Evolutionary conservation across 2,329 filamentous ascomycete species (phyloP), one percentile per base, ranked within the genome.

Genomic region (Microsporum ferrugineum): DNA sequence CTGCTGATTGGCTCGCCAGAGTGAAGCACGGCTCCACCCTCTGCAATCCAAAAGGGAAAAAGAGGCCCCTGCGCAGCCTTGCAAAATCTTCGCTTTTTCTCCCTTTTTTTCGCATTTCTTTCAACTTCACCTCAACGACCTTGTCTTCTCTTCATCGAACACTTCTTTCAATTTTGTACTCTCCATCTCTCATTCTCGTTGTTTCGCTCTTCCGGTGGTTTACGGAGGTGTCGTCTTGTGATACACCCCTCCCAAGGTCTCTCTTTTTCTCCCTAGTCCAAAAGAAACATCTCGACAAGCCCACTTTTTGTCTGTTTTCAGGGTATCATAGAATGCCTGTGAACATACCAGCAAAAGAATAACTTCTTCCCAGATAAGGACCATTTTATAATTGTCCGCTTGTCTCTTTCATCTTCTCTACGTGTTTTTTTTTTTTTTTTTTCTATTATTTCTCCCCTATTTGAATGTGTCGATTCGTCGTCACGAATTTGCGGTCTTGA

Each of bases 11-110:
- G 61, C 14, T 23, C 5, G 5, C 5, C 6, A 57, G 57, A 61
- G 61, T 57, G 59, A 63, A 59, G 62, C 62, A 53, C 39, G 33
- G 31, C 4, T 14, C 43, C 51, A 29, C 29, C 14, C 29, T 12
- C 1, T 29, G 36, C 17, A 17, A 45, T 29, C 55, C 5, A 39
- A 45, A 53, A 29, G 31, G 23, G 12, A 45, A 49, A 60, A 29
- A 43, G 39, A 43, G 39, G 39, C 49, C 55, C 27, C 33, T 51
- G 45, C 49, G 41, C 43, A 56, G 29, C 29, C 41, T 58, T 38
- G 39, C 47, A 43, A 58, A 60, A 36, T 39, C 58, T 51, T 57
- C 31, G 34, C 43, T 41, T 14, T 41, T 39, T 49, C 60, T 60
- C 39, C 38, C 23, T 51, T 56, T 33, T 45, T 51, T 29, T 53